A percentile compares a stretch with the other conserved stretches of the same genome.
phyloP scores from a whole-genome alignment of 179 eudicot genomes.

The Amaranthus tricolor region DNA sequence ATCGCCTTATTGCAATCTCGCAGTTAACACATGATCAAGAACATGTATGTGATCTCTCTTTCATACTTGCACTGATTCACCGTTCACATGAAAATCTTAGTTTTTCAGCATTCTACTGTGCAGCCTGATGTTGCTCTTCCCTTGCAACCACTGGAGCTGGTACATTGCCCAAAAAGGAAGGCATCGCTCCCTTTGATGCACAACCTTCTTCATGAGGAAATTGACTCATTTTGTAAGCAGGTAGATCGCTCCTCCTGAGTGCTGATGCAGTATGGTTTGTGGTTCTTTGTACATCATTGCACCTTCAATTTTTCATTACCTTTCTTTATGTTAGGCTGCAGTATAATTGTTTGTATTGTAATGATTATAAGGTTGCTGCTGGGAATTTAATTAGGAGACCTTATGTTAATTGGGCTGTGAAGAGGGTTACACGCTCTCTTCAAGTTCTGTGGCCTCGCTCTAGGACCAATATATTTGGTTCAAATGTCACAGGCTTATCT shows the following conservation, averaged over 20 bases:
- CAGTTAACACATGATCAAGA: constrained; percentile 92
- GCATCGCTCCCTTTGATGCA: constrained; percentile 67
- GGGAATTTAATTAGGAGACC: constrained; percentile 83
- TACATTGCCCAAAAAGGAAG: constrained; percentile 48
- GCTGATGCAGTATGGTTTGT: neutral
- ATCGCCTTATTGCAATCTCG: constrained; percentile 80
- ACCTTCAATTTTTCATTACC: constrained; percentile 5
- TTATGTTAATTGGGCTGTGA: constrained; percentile 91
- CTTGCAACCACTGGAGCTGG: constrained; percentile 70
- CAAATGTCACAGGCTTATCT: constrained; percentile 92
- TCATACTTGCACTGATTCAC: constrained; percentile 19
- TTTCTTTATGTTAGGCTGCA: neutral
- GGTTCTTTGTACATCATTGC: constrained; percentile 10
- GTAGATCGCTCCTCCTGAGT: constrained; percentile 30
- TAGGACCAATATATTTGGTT: constrained; percentile 87
- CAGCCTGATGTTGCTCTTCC: constrained; percentile 94
- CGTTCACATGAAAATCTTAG: constrained; percentile 1
- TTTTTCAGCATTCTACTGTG: constrained; percentile 19
- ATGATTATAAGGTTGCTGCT: constrained; percentile 63
- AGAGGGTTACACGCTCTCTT: constrained; percentile 90
- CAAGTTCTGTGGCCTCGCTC: constrained; percentile 99
- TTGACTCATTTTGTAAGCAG: constrained; percentile 90
- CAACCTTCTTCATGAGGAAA: constrained; percentile 81
- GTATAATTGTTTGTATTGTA: neutral
- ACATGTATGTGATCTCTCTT: constrained; percentile 55